Base-by-base conservation (phyloP, 768 basidiomycete species). In the Jaapia argillacea region DNA sequence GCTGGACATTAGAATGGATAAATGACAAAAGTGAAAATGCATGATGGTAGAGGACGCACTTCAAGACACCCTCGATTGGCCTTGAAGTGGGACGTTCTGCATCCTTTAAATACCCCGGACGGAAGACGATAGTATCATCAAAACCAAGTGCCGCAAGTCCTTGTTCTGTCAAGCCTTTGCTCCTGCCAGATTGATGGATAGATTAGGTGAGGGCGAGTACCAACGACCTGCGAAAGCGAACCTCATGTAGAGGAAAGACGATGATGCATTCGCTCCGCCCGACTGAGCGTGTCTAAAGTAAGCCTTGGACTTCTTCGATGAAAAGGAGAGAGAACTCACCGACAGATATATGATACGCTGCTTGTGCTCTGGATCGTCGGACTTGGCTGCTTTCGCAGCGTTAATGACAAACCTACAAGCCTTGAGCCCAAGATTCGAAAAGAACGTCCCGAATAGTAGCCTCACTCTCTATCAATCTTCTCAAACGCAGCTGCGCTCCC, bases 391-490 rank as follows among this genome's bases (percentile, higher is more conserved):
- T 40, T 71, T 67, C 7, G 84, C 86, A 5, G 81, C 79, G 41
- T 77, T 75, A 38, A 87, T 58, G n/a, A 87, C 84, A 53, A 85
- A 85, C 57, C 84, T 82, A 36, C 3, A 13, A 3, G 12, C n/a
- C 16, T n/a, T 45, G 36, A 3, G 41, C 24, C 37, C 10, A 38
- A 10, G 13, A 25, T 22, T 12, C 21, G 16, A 40, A 10, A 7
- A 4, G 20, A 23, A 24, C 26, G 43, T 33, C n/a, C 10, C 24
- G 25, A 36, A 33, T n/a, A 24, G 16, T 28, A 16, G 26, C 64
- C 75, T 47, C 50, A 86, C 78, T 84, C 79, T 58, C 80, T 65
- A 52, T 88, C 87, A 45, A 89, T 85, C 64, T 75, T 83, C 54
- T 81, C 79, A 48, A 86, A 89, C 6, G 70, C 70, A 26, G 70